These are phyloP conservation scores for Triangularia verruculosa DNA, from an alignment of 2,329 filamentous ascomycete genomes.

Conservation along the genomic window DNA sequence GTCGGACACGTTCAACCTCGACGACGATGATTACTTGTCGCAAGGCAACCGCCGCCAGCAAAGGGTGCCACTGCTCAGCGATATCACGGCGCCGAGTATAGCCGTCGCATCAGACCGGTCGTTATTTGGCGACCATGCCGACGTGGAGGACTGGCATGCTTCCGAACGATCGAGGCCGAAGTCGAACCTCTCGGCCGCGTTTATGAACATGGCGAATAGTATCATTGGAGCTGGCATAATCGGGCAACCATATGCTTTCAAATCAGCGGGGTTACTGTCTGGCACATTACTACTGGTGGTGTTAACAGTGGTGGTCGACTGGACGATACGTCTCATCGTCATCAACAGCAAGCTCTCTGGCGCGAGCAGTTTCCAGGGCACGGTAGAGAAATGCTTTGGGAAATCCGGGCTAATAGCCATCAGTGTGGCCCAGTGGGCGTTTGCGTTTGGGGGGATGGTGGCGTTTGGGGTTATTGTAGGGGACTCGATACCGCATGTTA, in stretches of 20 bases:
- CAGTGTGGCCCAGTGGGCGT: conserved; percentile 87
- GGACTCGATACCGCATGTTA: conserved; percentile 89
- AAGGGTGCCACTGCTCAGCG: conserved; percentile 72
- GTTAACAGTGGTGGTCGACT: conserved; percentile 85
- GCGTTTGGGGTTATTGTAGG: conserved; percentile 97
- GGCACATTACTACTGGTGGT: conserved; percentile 74
- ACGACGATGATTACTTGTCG: conserved; percentile 33
- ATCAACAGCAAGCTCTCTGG: conserved; percentile 97
- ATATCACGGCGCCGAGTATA: conserved; percentile 77
- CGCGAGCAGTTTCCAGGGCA: conserved; percentile 90
- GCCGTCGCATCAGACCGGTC: conserved; percentile 53
- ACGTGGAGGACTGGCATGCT: conserved; percentile 46
- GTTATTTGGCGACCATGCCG: conserved; percentile 17
- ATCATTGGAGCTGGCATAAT: conserved; percentile 81
- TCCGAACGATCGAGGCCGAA: conserved; percentile 66
- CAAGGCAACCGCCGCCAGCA: conserved; percentile 42
- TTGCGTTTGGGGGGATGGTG: conserved; percentile 98
- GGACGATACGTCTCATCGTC: conserved; percentile 96
- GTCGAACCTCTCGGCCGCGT: conserved; percentile 80
- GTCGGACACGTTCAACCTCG: conserved; percentile 15
- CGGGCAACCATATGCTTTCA: conserved; percentile 92
- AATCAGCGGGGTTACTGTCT: conserved; percentile 80
- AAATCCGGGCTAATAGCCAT: conserved; percentile 85
- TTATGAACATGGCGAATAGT: conserved; percentile 99
- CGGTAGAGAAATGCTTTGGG: conserved; percentile 93